Conservation (phyloP, 371 early-diverging fungal genomes). For the Mortierella sp. region DNA sequence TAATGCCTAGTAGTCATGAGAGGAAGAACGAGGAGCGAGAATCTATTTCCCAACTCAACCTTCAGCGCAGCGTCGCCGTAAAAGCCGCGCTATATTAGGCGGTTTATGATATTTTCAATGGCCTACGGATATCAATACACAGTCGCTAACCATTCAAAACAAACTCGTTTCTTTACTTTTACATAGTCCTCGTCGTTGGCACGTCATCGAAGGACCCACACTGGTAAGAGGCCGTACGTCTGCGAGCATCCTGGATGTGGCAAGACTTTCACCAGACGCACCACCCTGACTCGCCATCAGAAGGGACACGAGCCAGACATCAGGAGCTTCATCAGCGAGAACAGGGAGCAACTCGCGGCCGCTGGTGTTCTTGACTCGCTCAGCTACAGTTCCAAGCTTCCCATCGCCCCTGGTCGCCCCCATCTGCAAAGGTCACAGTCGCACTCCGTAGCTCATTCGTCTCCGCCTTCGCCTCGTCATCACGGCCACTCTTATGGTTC, state of each 20-base stretch:
- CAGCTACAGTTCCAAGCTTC: conserved; percentile 27
- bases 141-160: too few relatives aligned
- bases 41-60: background rate
- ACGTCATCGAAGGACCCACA: conserved; percentile 56
- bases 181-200: conserved; percentile 55
- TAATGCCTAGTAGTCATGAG: background rate
- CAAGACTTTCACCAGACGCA: conserved; percentile 66
- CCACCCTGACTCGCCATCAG: conserved; percentile 74
- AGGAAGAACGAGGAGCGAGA: background rate
- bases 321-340: conserved; percentile 48
- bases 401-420: conserved; percentile 31
- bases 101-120: too few relatives aligned
- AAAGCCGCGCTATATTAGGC: too few relatives aligned
- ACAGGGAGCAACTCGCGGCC: conserved; percentile 50
- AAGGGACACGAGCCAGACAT: conserved; percentile 57
- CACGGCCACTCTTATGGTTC: conserved; percentile 32
- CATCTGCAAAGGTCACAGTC: conserved; percentile 47
- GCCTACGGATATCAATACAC: too few relatives aligned
- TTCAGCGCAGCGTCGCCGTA: too few relatives aligned
- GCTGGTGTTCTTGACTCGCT: conserved; percentile 50
- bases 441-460: conserved; percentile 30
- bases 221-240: conserved; percentile 59
- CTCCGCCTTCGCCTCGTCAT: conserved; percentile 47
- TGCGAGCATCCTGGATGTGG: conserved; percentile 61
- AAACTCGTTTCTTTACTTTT: background rate